These are phyloP conservation scores for Pyrenochaeta sp. DNA, from an alignment of 2,329 filamentous ascomycete species.

Conservation along the genomic window DNA sequence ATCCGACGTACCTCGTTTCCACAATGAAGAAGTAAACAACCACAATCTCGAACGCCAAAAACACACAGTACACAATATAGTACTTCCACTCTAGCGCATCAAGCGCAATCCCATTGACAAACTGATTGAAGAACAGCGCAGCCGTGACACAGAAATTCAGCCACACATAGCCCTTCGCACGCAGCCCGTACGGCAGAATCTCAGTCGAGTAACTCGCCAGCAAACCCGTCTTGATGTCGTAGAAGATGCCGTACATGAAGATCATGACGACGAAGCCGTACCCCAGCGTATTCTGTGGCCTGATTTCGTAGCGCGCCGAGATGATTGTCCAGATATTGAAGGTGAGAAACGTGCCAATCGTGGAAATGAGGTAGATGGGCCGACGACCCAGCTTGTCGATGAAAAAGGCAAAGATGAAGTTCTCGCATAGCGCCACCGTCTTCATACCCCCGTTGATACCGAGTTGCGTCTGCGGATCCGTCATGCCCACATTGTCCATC, in stretches of 20 bases:
- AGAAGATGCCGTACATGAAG: slow-evolving; percentile 19
- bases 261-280: slow-evolving; percentile 14
- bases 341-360: slow-evolving; percentile 51
- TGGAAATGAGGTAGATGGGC: slow-evolving; percentile 52
- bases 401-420: slow-evolving; percentile 39
- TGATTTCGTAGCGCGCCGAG: slow-evolving; percentile 27
- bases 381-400: slow-evolving; percentile 52
- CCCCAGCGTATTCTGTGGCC: slow-evolving; percentile 4
- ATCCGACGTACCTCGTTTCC: slow-evolving; percentile 16
- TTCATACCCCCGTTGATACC: slow-evolving; percentile 51
- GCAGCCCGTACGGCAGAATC: slow-evolving; percentile 41
- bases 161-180: slow-evolving; percentile 19
- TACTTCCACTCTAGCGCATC: slow-evolving; percentile 26
- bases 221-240: slow-evolving; percentile 17
- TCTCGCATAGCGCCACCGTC: slow-evolving; percentile 49
- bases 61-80: slow-evolving; percentile 28
- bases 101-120: slow-evolving; percentile 24
- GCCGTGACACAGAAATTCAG: slow-evolving; percentile 15
- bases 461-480: slow-evolving; percentile 41
- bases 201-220: slow-evolving; percentile 39
- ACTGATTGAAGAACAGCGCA: slow-evolving; percentile 21
- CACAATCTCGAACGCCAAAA: slow-evolving; percentile 16
- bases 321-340: slow-evolving; percentile 53
- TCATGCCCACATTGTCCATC: slow-evolving; percentile 49
- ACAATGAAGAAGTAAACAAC: slow-evolving; percentile 24